phyloP scores from a whole-genome alignment of 192 early-diverging fungal species.

The Lobosporangium transversale region DNA sequence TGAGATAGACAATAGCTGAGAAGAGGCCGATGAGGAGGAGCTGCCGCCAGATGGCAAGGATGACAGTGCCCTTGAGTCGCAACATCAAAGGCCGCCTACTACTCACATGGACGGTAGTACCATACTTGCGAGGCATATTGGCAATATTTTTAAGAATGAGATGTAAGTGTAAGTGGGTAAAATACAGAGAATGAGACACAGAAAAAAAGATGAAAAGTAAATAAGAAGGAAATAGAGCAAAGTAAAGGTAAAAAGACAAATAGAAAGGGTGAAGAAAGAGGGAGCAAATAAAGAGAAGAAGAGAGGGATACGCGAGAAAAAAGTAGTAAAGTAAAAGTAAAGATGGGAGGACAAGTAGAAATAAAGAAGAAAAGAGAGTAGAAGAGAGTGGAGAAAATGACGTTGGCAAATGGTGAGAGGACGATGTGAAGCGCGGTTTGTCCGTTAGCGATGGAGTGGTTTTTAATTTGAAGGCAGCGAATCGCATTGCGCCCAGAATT shows the following conservation, averaged over 20 bases:
- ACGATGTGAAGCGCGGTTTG: too few relatives aligned
- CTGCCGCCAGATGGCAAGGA: slow-evolving; percentile 43
- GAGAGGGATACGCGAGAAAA: neutral
- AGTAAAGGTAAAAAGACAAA: neutral
- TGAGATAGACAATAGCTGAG: slow-evolving; percentile 19
- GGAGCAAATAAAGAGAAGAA: neutral
- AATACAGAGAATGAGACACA: neutral
- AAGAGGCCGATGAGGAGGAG: slow-evolving; percentile 26
- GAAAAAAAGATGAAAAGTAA: neutral
- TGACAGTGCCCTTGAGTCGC: slow-evolving; percentile 46
- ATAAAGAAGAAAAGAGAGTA: too few relatives aligned
- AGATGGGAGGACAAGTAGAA: too few relatives aligned
- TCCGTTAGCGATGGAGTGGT: too few relatives aligned
- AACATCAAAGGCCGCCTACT: slow-evolving; percentile 43
- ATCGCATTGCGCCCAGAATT: too few relatives aligned
- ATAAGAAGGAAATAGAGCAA: neutral
- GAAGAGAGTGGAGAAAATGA: too few relatives aligned
- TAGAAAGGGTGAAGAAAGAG: neutral
- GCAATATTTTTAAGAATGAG: too few relatives aligned
- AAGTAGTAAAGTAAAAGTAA: too few relatives aligned
- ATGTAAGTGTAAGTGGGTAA: too few relatives aligned
- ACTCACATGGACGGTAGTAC: slow-evolving; percentile 33
- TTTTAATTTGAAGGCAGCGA: too few relatives aligned
- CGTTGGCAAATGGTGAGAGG: too few relatives aligned
- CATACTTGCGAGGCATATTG: slow-evolving; percentile 33